Base-by-base conservation (phyloP, 805 yeast species). In the Kazachstania viticola region DNA sequence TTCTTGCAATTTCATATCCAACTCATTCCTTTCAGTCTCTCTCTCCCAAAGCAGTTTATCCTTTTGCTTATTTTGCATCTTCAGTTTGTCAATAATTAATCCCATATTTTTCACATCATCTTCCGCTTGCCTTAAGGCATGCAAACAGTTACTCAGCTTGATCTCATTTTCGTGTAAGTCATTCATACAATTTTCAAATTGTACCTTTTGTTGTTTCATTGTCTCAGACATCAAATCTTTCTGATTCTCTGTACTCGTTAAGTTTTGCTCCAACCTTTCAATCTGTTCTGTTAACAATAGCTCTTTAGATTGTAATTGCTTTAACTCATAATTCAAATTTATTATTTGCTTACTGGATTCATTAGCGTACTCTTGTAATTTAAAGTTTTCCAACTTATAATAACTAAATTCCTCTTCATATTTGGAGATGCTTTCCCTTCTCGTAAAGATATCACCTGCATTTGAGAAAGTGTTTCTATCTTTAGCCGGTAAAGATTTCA, bases 161-260 rank as follows among this genome's bases (percentile, higher is more conserved):
- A 75, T 65, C 48, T 87, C 95, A 2, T 91, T 87, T 30, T 71
- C 68, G 45, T 84, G 93, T 17, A 85, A 61, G 45, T 81, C 80
- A 35, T 65, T 64, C 43, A 68, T 73, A 49, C 82, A 79, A 38
- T 76, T 79, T 22, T 81, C 87, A 21, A 93, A 74, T 38, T 94
- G 69, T 13, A 63, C 56, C 47, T 75, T 78, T 55, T 80, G 84
- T 21, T 79, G 60, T 24, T 70, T 71, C 14, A 78, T 58, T 19
- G 71, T 66, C 24, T 68, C 64, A 1, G 62, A 50, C 19, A 83
- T 57, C 19, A 82, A 77, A 2, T 50, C 45, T 41, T 73, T 75
- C 44, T 73, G 76, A n/a, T 63, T 49, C 25, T 62, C 64, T 12
- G 78, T 54, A 2, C 76, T 67, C 28, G 75, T 75, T 16, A 79